Base-by-base conservation (phyloP, 495 filamentous ascomycete species). In the Acidomyces sp. region DNA sequence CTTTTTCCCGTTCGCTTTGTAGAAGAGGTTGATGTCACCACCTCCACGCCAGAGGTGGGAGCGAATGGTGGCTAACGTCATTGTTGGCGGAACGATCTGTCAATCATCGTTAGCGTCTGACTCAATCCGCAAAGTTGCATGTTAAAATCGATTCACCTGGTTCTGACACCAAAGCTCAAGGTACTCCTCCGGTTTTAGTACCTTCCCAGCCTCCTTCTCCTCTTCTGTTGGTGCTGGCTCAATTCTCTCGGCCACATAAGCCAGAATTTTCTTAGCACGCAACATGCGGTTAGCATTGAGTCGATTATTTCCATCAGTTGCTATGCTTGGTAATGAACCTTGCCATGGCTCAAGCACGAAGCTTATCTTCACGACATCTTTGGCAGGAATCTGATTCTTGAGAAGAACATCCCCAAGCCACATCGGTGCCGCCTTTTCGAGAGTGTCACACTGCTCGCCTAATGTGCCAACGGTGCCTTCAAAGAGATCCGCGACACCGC, bases 251-350 rank as follows among this genome's bases (percentile, higher is more conserved):
- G 85, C 80, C 5, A 96, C 77, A 51, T 97, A 97, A 1, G 74
- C 77, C 25, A 93, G 60, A n/a, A 97, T 84, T 66, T 96, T 97
- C 64, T 84, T 88, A 3, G 87, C 82, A 31, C 90, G 73, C 21
- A 97, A 70, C 92, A 97, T 96, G 21, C 90, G 70, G 54, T 96
- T 97, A 21, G 90, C 90, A 56, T 96, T 97, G 42, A 97, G 70
- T 21, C 90, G 75, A 35, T 84, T 81, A 49, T 85, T 90, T 25
- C 78, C 76, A 51, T 40, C 60, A 59, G n/a, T 11, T 32, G 32
- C 36, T 22, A 41, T 46, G 25, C 42, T 38, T 18, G 48, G 48
- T 28, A 51, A 26, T 17, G 10, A 13, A 17, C 23, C 23, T 28
- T 43, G 3, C 41, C 47, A 43, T 17, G 90, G 92, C 53, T 87